Evolutionary conservation across 228 moss, liverwort and hornwort species (phyloP).

Genomic region (Sphagnum magellanicum): DNA sequence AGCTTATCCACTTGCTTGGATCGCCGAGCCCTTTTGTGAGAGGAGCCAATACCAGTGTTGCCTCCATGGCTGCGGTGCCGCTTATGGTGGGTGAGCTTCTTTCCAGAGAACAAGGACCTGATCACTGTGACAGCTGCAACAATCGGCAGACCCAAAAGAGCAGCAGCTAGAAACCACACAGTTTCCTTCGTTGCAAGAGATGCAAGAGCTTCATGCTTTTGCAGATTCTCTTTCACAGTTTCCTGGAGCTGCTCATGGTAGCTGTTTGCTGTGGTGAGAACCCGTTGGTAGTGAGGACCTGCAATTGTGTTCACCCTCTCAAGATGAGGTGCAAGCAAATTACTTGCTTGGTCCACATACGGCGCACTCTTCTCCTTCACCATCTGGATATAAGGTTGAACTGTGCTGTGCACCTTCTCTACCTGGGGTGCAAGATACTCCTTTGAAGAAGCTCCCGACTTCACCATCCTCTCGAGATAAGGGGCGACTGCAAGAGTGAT

Average conservation of each 20-base stretch:
- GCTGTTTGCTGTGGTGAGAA: slow-evolving; percentile 50
- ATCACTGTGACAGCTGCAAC: slow-evolving; percentile 43
- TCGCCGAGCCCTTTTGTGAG: slow-evolving; percentile 28
- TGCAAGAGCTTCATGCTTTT: slow-evolving; percentile 41
- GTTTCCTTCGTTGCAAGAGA: slow-evolving; percentile 61
- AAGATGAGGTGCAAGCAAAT: slow-evolving; percentile 40
- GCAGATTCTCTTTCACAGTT: slow-evolving; percentile 49
- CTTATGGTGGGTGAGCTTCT: slow-evolving; percentile 34
- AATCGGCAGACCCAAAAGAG: slow-evolving; percentile 66
- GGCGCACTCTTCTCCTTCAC: slow-evolving; percentile 66
- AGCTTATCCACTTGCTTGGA: slow-evolving; percentile 4
- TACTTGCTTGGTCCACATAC: slow-evolving; percentile 58
- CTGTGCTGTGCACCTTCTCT: slow-evolving; percentile 45
- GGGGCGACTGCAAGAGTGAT: slow-evolving; percentile 26
- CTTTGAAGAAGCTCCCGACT: slow-evolving; percentile 29
- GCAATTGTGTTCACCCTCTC: slow-evolving; percentile 53
- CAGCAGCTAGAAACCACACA: slow-evolving; percentile 76
- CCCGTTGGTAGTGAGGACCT: slow-evolving; percentile 50
- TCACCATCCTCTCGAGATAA: slow-evolving; percentile 34
- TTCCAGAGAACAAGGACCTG: slow-evolving; percentile 51
- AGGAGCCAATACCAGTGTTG: slow-evolving; percentile 11
- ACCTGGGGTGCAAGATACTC: slow-evolving; percentile 41
- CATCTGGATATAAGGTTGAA: slow-evolving; percentile 46
- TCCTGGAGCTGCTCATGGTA: slow-evolving; percentile 75
- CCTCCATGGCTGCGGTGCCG: slow-evolving; percentile 12